Evolutionary conservation across 2,329 filamentous ascomycete species (phyloP).

Genomic region (Gnomoniopsis smithogilvyi): DNA sequence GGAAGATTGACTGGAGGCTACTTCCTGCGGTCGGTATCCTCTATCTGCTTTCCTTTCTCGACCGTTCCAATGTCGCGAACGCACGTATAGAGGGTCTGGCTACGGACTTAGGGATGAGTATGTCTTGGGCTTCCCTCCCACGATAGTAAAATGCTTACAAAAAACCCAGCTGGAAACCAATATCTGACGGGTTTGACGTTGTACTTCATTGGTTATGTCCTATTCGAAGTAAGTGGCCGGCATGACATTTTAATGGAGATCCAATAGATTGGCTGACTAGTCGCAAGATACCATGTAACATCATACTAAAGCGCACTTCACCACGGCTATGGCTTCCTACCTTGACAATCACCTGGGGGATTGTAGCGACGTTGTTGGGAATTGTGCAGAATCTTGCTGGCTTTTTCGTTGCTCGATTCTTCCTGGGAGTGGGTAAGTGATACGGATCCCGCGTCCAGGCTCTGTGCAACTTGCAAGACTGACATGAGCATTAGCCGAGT

Average conservation of each 20-base stretch:
- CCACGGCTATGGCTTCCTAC: conserved; percentile 56
- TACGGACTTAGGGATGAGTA: conserved; percentile 51
- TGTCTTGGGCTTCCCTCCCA: conserved; percentile 19
- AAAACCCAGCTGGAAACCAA: conserved; percentile 48
- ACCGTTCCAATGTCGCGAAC: conserved; percentile 59
- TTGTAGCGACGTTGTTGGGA: conserved; percentile 50
- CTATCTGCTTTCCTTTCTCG: conserved; percentile 55
- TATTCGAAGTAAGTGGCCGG: conserved; percentile 45
- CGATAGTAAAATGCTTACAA: not conserved
- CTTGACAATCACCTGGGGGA: conserved; percentile 53
- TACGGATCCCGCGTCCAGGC: no score
- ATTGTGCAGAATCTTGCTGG: conserved; percentile 47
- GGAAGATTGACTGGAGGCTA: conserved; percentile 52
- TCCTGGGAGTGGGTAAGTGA: conserved; percentile 52
- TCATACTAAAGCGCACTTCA: conserved; percentile 58
- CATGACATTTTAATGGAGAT: not conserved
- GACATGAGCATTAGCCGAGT: conserved; percentile 40
- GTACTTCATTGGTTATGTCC: conserved; percentile 61
- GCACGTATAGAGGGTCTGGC: conserved; percentile 54
- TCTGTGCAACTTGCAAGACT: not conserved
- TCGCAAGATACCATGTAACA: conserved; percentile 55
- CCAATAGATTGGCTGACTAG: not conserved
- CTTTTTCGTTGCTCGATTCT: conserved; percentile 52
- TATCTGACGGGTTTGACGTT: conserved; percentile 64
- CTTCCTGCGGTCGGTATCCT: conserved; percentile 52